A percentile compares a stretch with the other conserved stretches of the same genome.
phyloP scores from a whole-genome alignment of 2,329 filamentous ascomycete species.

The Colletotrichum sp. region DNA sequence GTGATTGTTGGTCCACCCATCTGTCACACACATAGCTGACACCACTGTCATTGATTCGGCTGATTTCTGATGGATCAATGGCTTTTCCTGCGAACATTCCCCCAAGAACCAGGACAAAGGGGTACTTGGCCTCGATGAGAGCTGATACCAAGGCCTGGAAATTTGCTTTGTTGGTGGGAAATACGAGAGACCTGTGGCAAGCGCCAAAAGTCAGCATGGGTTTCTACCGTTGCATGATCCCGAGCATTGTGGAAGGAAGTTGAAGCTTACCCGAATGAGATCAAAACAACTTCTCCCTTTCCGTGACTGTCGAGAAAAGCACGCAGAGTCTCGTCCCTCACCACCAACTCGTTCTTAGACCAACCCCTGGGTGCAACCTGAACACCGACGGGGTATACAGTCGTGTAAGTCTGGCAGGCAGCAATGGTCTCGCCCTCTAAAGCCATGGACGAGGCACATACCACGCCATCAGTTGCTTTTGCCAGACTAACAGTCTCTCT shows the following conservation, averaged over 20 bases:
- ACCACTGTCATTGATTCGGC: neutral
- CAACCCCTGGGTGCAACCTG: neutral
- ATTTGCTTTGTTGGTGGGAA: neutral
- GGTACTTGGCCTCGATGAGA: neutral
- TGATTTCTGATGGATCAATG: neutral
- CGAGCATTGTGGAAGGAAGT: neutral
- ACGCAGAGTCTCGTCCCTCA: neutral
- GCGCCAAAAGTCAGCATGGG: neutral
- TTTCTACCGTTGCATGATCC: neutral
- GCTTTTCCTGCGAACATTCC: neutral
- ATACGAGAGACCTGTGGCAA: neutral
- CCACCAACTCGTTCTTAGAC: neutral
- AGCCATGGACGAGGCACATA: neutral
- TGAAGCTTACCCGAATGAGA: neutral
- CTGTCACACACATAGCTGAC: neutral
- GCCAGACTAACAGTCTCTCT: neutral
- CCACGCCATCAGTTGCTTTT: neutral
- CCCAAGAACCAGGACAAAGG: neutral
- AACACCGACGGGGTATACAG: neutral
- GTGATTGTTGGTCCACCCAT: neutral
- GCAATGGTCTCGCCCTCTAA: neutral
- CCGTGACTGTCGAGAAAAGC: neutral
- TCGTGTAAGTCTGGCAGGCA: neutral
- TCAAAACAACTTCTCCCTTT: neutral
- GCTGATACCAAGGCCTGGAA: neutral